These are phyloP conservation scores for Panus rudis DNA, from an alignment of 768 basidiomycete species.

Conservation along the genomic window DNA sequence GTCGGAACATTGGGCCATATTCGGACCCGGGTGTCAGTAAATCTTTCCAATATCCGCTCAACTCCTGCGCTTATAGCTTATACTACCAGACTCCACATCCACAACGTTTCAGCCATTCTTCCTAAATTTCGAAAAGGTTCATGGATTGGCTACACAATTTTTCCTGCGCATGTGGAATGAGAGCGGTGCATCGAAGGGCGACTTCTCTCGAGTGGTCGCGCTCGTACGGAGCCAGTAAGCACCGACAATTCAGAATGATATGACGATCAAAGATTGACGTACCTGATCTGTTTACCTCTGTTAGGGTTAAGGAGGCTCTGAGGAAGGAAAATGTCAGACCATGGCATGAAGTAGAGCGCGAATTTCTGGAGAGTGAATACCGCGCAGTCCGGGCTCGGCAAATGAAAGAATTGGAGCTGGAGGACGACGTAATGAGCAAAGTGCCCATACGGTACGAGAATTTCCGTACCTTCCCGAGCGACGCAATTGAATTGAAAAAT, in stretches of 20 bases:
- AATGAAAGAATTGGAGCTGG: conserved; percentile 83
- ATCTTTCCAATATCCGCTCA: conserved; percentile 5
- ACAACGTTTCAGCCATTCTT: conserved; percentile 84
- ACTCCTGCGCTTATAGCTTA: conserved; percentile 4
- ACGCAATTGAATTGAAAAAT: neutral
- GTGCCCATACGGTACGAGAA: conserved; percentile 70
- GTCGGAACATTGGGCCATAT: conserved; percentile 80
- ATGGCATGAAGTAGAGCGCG: conserved; percentile 81
- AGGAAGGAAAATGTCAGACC: conserved; percentile 64
- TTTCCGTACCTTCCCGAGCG: neutral
- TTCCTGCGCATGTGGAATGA: conserved; percentile 93
- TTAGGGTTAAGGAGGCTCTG: conserved; percentile 71
- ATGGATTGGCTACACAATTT: conserved; percentile 74
- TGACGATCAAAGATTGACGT: neutral
- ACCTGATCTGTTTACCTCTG: conserved; percentile 5
- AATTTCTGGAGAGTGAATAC: conserved; percentile 78
- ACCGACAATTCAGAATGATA: too few species aligned
- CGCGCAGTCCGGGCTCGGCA: conserved; percentile 81
- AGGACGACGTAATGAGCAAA: conserved; percentile 83
- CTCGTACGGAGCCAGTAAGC: conserved; percentile 82
- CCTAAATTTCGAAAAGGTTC: conserved; percentile 76
- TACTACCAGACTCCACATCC: conserved; percentile 59
- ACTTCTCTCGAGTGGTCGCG: conserved; percentile 73
- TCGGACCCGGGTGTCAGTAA: conserved; percentile 74
- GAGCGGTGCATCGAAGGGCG: conserved; percentile 66